These are phyloP conservation scores for Colletotrichum limetticola DNA, from an alignment of 2,329 filamentous ascomycete genomes.

Conservation along the genomic window DNA sequence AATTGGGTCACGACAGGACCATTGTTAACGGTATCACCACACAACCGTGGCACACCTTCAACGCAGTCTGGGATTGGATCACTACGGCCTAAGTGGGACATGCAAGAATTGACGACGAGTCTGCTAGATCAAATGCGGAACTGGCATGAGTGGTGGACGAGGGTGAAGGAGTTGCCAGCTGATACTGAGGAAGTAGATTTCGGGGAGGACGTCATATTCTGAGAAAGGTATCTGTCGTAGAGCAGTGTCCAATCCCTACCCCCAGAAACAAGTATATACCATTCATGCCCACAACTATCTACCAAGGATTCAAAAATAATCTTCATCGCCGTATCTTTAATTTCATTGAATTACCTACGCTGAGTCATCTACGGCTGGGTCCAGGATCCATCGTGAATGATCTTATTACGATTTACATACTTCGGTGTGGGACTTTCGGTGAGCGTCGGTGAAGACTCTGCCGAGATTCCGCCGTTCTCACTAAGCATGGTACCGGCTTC, in stretches of 20 bases:
- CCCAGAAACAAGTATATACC: neutral
- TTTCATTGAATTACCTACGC: neutral
- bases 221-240: neutral
- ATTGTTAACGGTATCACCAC: slow-evolving; percentile 50
- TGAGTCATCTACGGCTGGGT: neutral
- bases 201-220: slow-evolving; percentile 27
- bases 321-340: neutral
- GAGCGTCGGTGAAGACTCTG: slow-evolving; percentile 31
- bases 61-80: slow-evolving; percentile 51
- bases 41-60: slow-evolving; percentile 45
- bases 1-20: slow-evolving; percentile 53
- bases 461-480: slow-evolving; percentile 34
- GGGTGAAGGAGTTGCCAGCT: slow-evolving; percentile 8
- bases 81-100: slow-evolving; percentile 44
- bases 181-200: neutral
- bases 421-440: slow-evolving; percentile 23
- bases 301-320: neutral
- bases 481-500: slow-evolving; percentile 25
- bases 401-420: neutral
- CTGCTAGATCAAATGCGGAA: slow-evolving; percentile 43
- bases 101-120: slow-evolving; percentile 42
- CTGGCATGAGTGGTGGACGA: slow-evolving; percentile 49
- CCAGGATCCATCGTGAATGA: neutral
- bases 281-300: neutral
- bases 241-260: neutral